A percentile compares a stretch with the other conserved stretches of the same genome.
These are phyloP conservation scores for Dictyostelium purpureum DNA, from an alignment of 78 protist genomes.

Conservation along the genomic window DNA sequence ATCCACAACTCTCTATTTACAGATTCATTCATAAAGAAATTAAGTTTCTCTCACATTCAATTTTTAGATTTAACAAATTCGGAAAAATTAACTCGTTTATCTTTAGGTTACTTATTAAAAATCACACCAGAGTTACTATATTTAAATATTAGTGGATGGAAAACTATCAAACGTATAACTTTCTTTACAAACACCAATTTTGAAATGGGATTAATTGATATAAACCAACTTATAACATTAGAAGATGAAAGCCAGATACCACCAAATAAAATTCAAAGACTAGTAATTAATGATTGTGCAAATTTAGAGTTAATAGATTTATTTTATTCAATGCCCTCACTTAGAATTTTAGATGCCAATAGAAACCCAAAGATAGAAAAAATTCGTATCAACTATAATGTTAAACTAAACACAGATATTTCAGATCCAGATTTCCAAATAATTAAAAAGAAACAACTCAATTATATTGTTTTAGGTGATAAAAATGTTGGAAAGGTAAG, in stretches of 20 bases:
- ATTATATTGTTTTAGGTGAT: neutral
- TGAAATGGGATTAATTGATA: slow-evolving; percentile 5
- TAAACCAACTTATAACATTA: neutral
- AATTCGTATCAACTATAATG: neutral
- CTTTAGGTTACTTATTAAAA: neutral
- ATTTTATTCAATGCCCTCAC: neutral
- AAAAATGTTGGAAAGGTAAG: slow-evolving; percentile 15
- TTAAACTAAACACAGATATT: neutral
- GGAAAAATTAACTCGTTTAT: neutral
- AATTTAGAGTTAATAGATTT: neutral
- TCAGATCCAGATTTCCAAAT: neutral
- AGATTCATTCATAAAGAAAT: neutral
- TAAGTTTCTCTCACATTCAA: neutral
- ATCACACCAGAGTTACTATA: neutral
- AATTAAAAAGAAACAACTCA: neutral
- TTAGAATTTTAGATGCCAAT: neutral
- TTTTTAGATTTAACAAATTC: slow-evolving; percentile 17
- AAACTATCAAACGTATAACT: neutral
- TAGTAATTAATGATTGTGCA: neutral
- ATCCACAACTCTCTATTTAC: neutral
- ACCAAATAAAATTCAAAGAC: neutral
- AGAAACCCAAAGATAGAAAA: neutral
- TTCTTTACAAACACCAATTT: neutral
- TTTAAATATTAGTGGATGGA: slow-evolving; percentile 19
- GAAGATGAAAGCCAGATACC: neutral